phyloP scores from a whole-genome alignment of 345 rosid genomes.

The Gossypium arboreum region DNA sequence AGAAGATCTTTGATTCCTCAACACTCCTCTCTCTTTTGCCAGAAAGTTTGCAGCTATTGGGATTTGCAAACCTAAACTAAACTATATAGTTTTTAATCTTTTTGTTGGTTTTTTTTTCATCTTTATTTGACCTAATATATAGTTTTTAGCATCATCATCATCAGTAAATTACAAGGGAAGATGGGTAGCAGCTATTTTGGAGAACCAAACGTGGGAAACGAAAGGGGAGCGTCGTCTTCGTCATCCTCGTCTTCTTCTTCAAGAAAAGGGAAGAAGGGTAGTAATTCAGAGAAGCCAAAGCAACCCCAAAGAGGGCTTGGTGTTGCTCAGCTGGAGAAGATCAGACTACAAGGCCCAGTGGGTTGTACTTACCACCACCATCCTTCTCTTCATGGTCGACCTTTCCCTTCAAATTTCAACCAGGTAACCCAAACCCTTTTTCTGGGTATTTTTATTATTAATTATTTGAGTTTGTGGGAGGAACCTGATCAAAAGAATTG shows the following conservation, averaged over 20 bases:
- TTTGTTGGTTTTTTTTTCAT: background rate
- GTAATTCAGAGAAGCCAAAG: constrained; percentile 68
- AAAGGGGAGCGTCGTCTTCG: constrained; percentile 38
- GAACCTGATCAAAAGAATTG: background rate
- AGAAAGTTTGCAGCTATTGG: background rate
- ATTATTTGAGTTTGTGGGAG: background rate
- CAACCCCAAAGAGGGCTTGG: constrained; percentile 98
- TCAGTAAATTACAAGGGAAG: constrained; percentile 14
- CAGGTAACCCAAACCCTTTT: constrained; percentile 39
- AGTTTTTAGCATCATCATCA: background rate
- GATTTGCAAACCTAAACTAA: no score
- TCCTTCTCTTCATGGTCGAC: constrained; percentile 33
- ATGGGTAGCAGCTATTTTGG: constrained; percentile 81
- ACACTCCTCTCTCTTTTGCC: constrained; percentile 4
- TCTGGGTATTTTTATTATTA: background rate
- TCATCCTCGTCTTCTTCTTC: constrained; percentile 27
- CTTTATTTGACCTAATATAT: background rate
- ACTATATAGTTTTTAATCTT: no score
- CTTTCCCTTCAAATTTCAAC: constrained; percentile 47
- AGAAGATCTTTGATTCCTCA: constrained; percentile 49
- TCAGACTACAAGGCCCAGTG: constrained; percentile 64
- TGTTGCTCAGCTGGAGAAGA: constrained; percentile 92
- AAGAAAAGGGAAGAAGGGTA: constrained; percentile 65
- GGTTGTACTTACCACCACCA: constrained; percentile 35
- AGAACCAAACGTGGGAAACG: constrained; percentile 56